Evolutionary conservation across 2,329 filamentous ascomycete genomes (phyloP).

Genomic region (Fusarium liriodendri): DNA sequence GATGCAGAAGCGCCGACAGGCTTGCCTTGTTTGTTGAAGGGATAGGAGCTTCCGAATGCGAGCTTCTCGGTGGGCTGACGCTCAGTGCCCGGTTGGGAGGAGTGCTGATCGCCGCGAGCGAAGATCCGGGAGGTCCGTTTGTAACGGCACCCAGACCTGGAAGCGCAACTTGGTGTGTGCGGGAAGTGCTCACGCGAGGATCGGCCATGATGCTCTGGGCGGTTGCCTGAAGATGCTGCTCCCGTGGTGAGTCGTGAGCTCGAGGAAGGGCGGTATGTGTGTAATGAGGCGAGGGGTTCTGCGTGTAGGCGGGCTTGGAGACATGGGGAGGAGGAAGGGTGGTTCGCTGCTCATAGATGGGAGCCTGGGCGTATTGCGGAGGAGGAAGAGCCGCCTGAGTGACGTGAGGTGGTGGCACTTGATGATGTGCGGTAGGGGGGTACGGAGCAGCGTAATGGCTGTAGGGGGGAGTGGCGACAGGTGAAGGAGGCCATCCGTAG

Average conservation of each 20-base stretch:
- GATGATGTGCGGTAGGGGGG: slow-evolving; percentile 45
- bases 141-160: slow-evolving; percentile 54
- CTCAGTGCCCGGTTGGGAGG: slow-evolving; percentile 60
- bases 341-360: slow-evolving; percentile 50
- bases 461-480: slow-evolving; percentile 65
- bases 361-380: slow-evolving; percentile 44
- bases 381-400: slow-evolving; percentile 44
- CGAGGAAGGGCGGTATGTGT: slow-evolving; percentile 50
- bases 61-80: slow-evolving; percentile 60
- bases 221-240: slow-evolving; percentile 58
- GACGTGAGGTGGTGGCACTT: slow-evolving; percentile 43
- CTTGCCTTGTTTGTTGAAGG: slow-evolving; percentile 54
- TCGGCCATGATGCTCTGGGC: slow-evolving; percentile 57
- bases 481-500: slow-evolving; percentile 68
- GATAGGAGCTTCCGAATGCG: slow-evolving; percentile 46
- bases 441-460: slow-evolving; percentile 58
- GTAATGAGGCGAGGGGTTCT: slow-evolving; percentile 44
- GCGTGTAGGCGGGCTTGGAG: slow-evolving; percentile 48
- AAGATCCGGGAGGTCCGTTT: slow-evolving; percentile 41
- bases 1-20: slow-evolving; percentile 63
- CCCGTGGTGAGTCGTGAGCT: slow-evolving; percentile 55
- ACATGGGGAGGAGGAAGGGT: slow-evolving; percentile 52
- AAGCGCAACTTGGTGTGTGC: slow-evolving; percentile 57
- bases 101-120: slow-evolving; percentile 50
- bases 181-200: slow-evolving; percentile 49